These are phyloP conservation scores for Monosporascus sp. DNA, from an alignment of 2,329 filamentous ascomycete species.

Conservation along the genomic window DNA sequence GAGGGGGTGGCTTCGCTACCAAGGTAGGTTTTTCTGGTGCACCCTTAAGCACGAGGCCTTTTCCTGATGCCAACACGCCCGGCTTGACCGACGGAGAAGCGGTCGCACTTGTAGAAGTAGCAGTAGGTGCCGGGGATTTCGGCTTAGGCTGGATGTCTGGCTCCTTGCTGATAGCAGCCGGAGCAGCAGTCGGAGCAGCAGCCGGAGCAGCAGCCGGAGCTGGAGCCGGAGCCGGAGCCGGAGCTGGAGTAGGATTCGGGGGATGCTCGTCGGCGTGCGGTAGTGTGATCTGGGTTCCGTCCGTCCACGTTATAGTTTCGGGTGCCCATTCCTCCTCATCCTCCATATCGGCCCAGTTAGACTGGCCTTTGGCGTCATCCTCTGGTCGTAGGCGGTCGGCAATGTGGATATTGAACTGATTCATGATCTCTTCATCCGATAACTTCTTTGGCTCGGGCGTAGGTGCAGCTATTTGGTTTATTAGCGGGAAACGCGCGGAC, in stretches of 20 bases:
- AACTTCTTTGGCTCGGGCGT: slow-evolving; percentile 72
- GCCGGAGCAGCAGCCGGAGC: slow-evolving; percentile 21
- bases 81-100: slow-evolving; percentile 38
- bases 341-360: slow-evolving; percentile 86
- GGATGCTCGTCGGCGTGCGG: slow-evolving; percentile 53
- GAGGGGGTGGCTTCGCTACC: slow-evolving; percentile 64
- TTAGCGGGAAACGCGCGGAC: slow-evolving; percentile 15
- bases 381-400: slow-evolving; percentile 73
- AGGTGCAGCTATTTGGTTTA: slow-evolving; percentile 43
- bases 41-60: slow-evolving; percentile 61
- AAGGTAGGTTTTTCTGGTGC: slow-evolving; percentile 66
- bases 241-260: slow-evolving; percentile 20
- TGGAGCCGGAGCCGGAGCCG: slow-evolving; percentile 21
- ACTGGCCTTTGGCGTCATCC: slow-evolving; percentile 67
- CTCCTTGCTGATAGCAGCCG: slow-evolving; percentile 31
- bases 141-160: slow-evolving; percentile 32
- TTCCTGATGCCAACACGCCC: slow-evolving; percentile 45
- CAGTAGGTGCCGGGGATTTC: slow-evolving; percentile 35
- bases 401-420: slow-evolving; percentile 82
- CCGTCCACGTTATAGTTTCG: slow-evolving; percentile 81
- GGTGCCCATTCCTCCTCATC: slow-evolving; percentile 86
- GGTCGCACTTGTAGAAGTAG: slow-evolving; percentile 17
- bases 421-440: slow-evolving; percentile 77
- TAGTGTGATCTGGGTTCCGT: slow-evolving; percentile 76
- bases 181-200: slow-evolving; percentile 18